Base-by-base conservation (phyloP, 345 rosid genomes). In the Zanthoxylum bungeanum region DNA sequence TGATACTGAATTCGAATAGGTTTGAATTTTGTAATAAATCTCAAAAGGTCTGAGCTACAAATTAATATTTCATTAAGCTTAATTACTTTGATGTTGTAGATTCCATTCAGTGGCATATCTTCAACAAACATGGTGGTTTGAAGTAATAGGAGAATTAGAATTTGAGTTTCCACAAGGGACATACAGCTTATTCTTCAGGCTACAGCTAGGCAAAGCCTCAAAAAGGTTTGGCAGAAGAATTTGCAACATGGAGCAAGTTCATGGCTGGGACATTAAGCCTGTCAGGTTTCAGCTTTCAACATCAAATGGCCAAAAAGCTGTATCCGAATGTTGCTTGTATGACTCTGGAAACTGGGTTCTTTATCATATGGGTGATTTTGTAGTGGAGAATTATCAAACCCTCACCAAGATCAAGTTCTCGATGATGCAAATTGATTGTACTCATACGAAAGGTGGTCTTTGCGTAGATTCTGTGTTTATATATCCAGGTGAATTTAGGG, bases 61-160 rank as follows among this genome's bases (percentile, higher is more conserved):
- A n/a, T n/a, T n/a, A n/a, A n/a, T n/a, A n/a, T n/a, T n/a, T n/a
- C n/a, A n/a, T n/a, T n/a, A 5, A 44, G 49, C 49, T 12, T 4
- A 17, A 16, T 12, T 44, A 44, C 4, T 44, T 12, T 14, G 49
- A 4, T 44, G 12, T 44, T 44, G 36, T 69, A 89, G 98, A 75
- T 95, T 92, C 72, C 73, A 77, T 11, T 78, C 90, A 19, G 82
- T 89, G 62, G 93, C 96, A 72, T 95, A 89, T 82, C 98, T 95
- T 50, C 90, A 93, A 75, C 98, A 95, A 84, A 87, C 89, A 33
- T 92, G 99, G 99, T 95, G 99, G 99, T 87, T 88, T 50, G 98
- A 95, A 81, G 89, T 82, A 17, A 87, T 82, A 21, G 99, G 99
- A 37, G 85, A 87, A 61, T 55, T 89, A 7, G 93, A 77, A 66